These are phyloP conservation scores for Bretschneidera sinensis DNA, from an alignment of 345 rosid genomes.

Conservation along the genomic window DNA sequence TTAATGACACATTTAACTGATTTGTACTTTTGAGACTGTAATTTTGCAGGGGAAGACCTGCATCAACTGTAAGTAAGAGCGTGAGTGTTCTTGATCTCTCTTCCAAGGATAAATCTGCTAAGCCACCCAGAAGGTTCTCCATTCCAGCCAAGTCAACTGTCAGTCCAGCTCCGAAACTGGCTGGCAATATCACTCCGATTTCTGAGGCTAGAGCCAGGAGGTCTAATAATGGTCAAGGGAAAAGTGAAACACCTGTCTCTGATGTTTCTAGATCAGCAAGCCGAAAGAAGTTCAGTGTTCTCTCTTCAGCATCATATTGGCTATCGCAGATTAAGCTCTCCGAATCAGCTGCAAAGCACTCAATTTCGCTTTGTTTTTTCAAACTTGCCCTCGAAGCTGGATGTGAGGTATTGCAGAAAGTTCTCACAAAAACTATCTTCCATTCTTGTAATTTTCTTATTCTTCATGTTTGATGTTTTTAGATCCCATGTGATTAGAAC, in stretches of 20 bases:
- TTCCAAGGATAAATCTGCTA: constrained; percentile 57
- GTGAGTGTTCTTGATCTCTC: constrained; percentile 65
- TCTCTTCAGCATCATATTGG: constrained; percentile 72
- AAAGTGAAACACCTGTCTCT: constrained; percentile 53
- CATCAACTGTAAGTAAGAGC: constrained; percentile 64
- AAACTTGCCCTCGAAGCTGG: constrained; percentile 84
- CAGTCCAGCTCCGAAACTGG: constrained; percentile 29
- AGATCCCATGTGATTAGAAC: too few relatives aligned
- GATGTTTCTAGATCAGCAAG: constrained; percentile 41
- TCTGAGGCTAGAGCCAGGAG: constrained; percentile 53
- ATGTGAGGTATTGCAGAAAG: constrained; percentile 85
- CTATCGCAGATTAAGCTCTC: constrained; percentile 66
- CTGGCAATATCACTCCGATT: constrained; percentile 45
- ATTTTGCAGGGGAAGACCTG: constrained; percentile 37
- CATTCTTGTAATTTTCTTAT: too few relatives aligned
- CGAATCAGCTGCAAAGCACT: constrained; percentile 69
- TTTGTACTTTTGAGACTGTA: too few relatives aligned
- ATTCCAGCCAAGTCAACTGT: constrained; percentile 50
- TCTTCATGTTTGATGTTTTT: too few relatives aligned
- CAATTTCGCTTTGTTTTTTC: constrained; percentile 78
- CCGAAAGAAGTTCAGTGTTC: constrained; percentile 40
- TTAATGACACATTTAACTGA: not conserved
- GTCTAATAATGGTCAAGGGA: constrained; percentile 28
- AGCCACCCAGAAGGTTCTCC: constrained; percentile 83
- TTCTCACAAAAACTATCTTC: too few relatives aligned